Percentiles rank a stretch among this genome's conserved stretches.
Evolutionary conservation across 176 grass and related monocot species (phyloP).

Genomic region (Rhynchospora breviuscula): DNA sequence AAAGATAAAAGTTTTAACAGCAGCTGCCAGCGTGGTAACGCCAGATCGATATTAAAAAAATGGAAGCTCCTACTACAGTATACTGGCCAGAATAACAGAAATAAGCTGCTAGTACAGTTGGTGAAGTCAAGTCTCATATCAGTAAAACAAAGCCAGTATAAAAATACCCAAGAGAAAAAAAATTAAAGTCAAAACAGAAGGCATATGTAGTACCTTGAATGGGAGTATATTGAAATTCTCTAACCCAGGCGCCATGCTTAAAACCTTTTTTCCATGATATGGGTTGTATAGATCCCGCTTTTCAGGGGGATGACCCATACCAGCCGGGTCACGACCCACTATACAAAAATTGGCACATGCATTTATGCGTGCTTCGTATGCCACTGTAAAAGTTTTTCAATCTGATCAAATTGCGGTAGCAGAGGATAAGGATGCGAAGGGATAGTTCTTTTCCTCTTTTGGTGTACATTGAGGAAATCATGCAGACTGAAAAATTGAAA

Average conservation of each 20-base stretch:
- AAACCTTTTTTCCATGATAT: conserved; percentile 88
- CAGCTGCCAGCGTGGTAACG: background rate
- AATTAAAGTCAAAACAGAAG: background rate
- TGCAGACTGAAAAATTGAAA: too few species aligned
- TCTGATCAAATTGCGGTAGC: too few species aligned
- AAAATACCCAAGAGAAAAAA: background rate
- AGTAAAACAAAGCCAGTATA: background rate
- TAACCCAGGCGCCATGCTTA: conserved; percentile 91
- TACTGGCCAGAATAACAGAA: background rate
- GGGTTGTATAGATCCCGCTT: conserved; percentile 93
- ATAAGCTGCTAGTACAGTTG: background rate
- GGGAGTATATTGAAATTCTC: conserved; percentile 96
- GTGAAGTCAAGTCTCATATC: background rate
- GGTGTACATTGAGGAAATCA: too few species aligned
- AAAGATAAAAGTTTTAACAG: conserved; percentile 11
- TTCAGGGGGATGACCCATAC: conserved; percentile 90
- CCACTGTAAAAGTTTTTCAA: too few species aligned
- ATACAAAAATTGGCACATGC: conserved; percentile 98
- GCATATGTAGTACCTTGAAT: conserved; percentile 58
- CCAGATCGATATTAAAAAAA: background rate
- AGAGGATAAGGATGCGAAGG: too few species aligned
- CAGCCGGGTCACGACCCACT: conserved; percentile 91
- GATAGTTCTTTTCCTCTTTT: too few species aligned
- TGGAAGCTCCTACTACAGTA: background rate
- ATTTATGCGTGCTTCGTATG: conserved; percentile 88